A percentile compares a stretch with the other conserved stretches of the same genome.
Conservation (phyloP, 805 yeast species). For the Hagleromyces aurorensis region DNA sequence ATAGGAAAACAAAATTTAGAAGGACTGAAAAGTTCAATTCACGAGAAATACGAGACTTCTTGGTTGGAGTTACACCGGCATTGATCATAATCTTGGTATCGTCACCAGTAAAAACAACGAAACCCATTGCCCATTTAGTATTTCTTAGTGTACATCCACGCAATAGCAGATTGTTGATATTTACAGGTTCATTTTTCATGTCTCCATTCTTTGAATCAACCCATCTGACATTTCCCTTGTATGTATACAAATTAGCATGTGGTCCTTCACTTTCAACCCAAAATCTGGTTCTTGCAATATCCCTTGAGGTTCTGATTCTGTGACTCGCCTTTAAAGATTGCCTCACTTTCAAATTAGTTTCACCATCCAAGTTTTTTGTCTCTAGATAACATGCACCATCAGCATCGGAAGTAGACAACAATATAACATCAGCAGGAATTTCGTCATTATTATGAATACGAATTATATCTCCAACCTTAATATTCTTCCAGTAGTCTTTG, state of each 20-base stretch:
- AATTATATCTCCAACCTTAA: constrained; percentile 65
- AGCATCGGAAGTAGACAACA: constrained; percentile 56
- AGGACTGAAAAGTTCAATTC: constrained; percentile 66
- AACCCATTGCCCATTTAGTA: constrained; percentile 76
- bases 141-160: constrained; percentile 76
- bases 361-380: constrained; percentile 78
- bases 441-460: constrained; percentile 68
- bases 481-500: constrained; percentile 52
- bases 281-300: constrained; percentile 44
- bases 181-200: constrained; percentile 49
- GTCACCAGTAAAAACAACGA: constrained; percentile 68
- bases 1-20: constrained; percentile 56
- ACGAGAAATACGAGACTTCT: constrained; percentile 62
- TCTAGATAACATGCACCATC: constrained; percentile 71
- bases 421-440: constrained; percentile 66
- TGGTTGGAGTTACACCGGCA: constrained; percentile 73
- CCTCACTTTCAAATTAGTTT: constrained; percentile 67
- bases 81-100: constrained; percentile 79
- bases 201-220: constrained; percentile 29
- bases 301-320: constrained; percentile 40
- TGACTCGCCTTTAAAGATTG: constrained; percentile 61
- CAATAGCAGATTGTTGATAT: constrained; percentile 58
- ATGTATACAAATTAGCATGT: constrained; percentile 66
- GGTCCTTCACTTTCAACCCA: constrained; percentile 82
- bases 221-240: constrained; percentile 63